Base-by-base conservation (phyloP, 2,329 filamentous ascomycete genomes). In the Aspergillus sp. region DNA sequence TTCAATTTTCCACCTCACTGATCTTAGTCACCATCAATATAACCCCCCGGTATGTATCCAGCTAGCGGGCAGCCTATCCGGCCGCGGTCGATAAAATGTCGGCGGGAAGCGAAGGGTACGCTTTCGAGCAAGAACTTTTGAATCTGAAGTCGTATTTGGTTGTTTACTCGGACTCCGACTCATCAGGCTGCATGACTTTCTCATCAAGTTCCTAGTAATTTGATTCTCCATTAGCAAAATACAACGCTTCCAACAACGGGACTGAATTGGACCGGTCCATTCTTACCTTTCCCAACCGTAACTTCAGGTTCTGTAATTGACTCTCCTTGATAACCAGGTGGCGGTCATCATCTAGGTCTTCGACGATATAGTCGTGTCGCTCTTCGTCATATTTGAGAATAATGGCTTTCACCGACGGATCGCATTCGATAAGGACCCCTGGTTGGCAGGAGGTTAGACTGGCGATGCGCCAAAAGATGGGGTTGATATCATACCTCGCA, bases 341-440 rank as follows among this genome's bases (percentile, higher is more conserved):
- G 9, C 75, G 70, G 53, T 79, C 75, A 62, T 79, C 77, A 54
- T 79, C 77, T 6, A 80, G 62, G 49, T 80, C 77, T 57, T 80
- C 77, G 49, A 80, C 75, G 37, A 80, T 78, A 58, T 78, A 80
- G 63, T 79, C 77, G 57, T 79, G 76, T 48, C 70, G 65, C 54
- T 78, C 75, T 61, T 78, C 74, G 59, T 80, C 77, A 63, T 79
- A 79, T 50, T 79, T 80, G 27, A 79, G 68, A 55, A 80, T 79
- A 63, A 80, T 78, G 43, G 77, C 75, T 65, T 79, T 79, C 63
- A 80, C 77, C 41, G 77, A 79, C 3, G 77, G 77, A 61, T 80
- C 77, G 67, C 77, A 79, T 67, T 79, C 76, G 57, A 80, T 73
- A 12, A 79, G 69, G 41, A 79, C 73, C 54, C 77, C 77, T 79